These are phyloP conservation scores for Fraxinus floribunda DNA, from an alignment of 305 asterid species.

Conservation along the genomic window DNA sequence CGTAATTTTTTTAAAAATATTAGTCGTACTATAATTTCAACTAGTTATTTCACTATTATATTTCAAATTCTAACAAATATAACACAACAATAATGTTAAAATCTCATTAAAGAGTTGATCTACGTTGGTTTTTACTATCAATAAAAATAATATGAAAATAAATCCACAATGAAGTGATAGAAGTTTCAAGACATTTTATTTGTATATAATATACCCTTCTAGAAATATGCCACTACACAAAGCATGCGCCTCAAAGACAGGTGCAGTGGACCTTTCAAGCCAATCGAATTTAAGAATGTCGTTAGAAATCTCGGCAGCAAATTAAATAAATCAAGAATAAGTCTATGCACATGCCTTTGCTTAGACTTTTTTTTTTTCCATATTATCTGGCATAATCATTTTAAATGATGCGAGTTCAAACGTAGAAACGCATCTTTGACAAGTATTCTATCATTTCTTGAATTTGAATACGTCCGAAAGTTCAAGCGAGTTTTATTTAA, in stretches of 20 bases:
- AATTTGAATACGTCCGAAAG: neutral
- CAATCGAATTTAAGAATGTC: conserved; percentile 21
- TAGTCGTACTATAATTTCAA: neutral
- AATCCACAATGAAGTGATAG: neutral
- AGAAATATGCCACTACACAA: conserved; percentile 32
- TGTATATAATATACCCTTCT: neutral
- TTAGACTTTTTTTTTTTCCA: neutral
- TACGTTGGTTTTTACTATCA: neutral
- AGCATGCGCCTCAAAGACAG: conserved; percentile 51
- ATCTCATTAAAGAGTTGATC: neutral
- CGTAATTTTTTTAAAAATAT: too few relatives aligned
- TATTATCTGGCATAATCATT: neutral
- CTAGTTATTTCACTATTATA: neutral
- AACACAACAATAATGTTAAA: neutral
- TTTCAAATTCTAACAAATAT: neutral
- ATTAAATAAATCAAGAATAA: neutral
- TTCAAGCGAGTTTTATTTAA: neutral
- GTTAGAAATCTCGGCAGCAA: neutral
- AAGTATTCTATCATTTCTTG: neutral
- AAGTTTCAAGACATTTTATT: neutral
- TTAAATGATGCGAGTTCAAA: neutral
- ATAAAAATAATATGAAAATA: neutral
- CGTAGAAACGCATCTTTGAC: neutral
- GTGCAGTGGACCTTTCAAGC: conserved; percentile 25
- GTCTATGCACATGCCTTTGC: neutral